phyloP scores from a whole-genome alignment of 2,329 filamentous ascomycete genomes.

The Chrysoporthe puriensis region DNA sequence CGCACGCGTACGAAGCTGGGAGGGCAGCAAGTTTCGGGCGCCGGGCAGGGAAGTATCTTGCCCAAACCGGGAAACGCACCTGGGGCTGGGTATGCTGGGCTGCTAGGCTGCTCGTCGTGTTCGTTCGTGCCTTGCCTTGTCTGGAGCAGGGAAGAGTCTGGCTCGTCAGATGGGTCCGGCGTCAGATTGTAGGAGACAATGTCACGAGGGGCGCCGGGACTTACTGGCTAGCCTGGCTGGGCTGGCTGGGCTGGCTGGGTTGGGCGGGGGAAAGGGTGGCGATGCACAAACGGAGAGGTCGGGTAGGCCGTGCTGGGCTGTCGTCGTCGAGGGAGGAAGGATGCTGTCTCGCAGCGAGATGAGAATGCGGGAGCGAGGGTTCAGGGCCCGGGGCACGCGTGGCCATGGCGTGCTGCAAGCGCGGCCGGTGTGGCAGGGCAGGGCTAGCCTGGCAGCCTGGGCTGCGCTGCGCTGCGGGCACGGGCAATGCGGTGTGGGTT shows the following conservation, averaged over 20 bases:
- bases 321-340: background rate
- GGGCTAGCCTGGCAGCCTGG: background rate
- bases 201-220: constrained; percentile 7
- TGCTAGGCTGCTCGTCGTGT: background rate
- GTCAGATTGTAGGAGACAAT: constrained; percentile 18
- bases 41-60: constrained; percentile 16
- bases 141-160: constrained; percentile 18
- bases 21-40: background rate
- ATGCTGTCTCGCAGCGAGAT: background rate
- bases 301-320: constrained; percentile 4
- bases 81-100: background rate
- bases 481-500: constrained; percentile 21
- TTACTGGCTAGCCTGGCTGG: background rate
- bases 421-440: background rate
- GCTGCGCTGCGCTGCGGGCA: background rate
- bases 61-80: constrained; percentile 11
- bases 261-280: background rate
- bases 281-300: background rate
- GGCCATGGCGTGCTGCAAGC: background rate
- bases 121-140: background rate
- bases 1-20: background rate
- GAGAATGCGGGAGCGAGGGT: background rate
- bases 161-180: constrained; percentile 22
- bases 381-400: background rate
- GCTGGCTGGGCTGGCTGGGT: background rate